These are phyloP conservation scores for Vaucheria bursata DNA, from an alignment of 352 stramenopile species.

Conservation along the genomic window DNA sequence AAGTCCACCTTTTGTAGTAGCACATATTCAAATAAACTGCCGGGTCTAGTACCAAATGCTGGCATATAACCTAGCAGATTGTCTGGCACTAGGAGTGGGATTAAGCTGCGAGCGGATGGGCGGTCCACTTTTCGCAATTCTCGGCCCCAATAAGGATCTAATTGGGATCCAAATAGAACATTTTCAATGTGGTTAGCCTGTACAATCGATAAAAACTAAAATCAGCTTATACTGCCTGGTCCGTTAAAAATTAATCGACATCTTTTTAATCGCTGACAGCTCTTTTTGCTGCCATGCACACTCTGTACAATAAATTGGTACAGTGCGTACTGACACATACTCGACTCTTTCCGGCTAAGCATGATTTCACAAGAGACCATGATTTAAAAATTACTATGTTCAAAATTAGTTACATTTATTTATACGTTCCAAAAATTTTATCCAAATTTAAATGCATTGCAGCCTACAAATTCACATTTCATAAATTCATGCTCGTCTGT, in stretches of 20 bases:
- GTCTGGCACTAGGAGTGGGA: constrained; percentile 1
- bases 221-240: not conserved
- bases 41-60: not conserved
- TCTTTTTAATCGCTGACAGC: not conserved
- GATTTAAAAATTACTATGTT: too few species aligned
- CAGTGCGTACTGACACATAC: not conserved
- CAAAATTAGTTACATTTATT: too few species aligned
- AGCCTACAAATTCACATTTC: too few species aligned
- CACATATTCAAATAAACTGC: constrained; percentile 42
- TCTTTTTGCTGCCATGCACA: not conserved
- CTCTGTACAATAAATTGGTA: too few species aligned
- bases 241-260: not conserved
- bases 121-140: constrained; percentile 3
- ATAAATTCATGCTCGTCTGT: too few species aligned
- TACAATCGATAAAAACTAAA: not conserved
- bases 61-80: constrained; percentile 11
- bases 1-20: constrained; percentile 44
- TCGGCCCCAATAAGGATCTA: constrained; percentile 18
- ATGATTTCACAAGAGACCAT: too few species aligned
- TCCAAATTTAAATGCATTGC: too few species aligned
- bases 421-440: too few species aligned
- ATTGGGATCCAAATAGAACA: not conserved
- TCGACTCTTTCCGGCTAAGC: not conserved
- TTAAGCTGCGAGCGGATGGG: constrained; percentile 11
- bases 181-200: not conserved